Base-by-base conservation (phyloP, 2,329 filamentous ascomycete genomes). In the Zasmidium cellare region DNA sequence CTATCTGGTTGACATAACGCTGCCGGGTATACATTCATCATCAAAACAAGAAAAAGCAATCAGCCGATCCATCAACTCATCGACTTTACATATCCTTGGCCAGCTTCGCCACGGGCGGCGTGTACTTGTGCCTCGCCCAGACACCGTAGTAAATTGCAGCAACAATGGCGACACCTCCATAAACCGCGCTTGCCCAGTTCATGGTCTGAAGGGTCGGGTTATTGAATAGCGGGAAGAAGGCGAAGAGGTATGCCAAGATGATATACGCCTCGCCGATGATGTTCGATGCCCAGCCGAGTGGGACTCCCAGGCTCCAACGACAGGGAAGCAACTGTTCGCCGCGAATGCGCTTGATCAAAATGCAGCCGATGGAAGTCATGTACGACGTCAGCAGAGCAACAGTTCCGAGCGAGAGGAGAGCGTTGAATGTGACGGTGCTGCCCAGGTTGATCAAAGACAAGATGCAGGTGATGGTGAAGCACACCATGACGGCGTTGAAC, bases 361-460 rank as follows among this genome's bases (percentile, higher is more conserved):
- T 60, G 38, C 67, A 69, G 28, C 60, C 61, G 47, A 69, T 70
- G 47, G 60, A 63, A 16, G 66, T 62, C 16, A 65, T 58, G 57
- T 69, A 69, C 2, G 67, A 66, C 3, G 64, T 66, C 35, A 66
- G 51, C n/a, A 75, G 67, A 1, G 76, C 75, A 12, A 68, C 72
- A 9, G 74, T 70, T 3, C 71, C 72, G 38, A 65, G 65, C 38
- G 65, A 64, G n/a, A 79, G 70, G 46, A 77, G 76, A 44, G 74
- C 75, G 59, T 74, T 72, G 56, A 80, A 73, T 18, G 74, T 74
- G n/a, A 75, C 73, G 19, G 72, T 75, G 41, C 69, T 70, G 41
- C 71, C 73, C 31, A 75, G 62, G 51, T 72, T 74, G 45, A 65
- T 64, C 31, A 67, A 51, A 20, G 65, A 65, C 22, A 68, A 55